Evolutionary conservation across 805 yeast species (phyloP).

Genomic region (Tetrapisispora nanseiensis): DNA sequence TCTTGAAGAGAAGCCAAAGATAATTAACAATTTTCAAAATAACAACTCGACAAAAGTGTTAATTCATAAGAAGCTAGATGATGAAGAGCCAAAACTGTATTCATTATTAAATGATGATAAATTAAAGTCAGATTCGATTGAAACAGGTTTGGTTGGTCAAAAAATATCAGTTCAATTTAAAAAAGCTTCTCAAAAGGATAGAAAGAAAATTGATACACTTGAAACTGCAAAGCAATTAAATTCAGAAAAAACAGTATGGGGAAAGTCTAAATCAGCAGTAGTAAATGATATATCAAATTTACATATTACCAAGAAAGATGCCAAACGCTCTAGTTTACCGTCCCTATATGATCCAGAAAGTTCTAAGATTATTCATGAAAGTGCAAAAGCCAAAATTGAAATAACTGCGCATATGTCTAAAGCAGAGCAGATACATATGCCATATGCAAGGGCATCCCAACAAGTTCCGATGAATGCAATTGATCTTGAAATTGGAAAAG

Average conservation of each 20-base stretch:
- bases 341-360: slow-evolving; percentile 12
- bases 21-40: not conserved
- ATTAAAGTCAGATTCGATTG: not conserved
- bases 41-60: slow-evolving; percentile 9
- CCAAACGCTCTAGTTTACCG: slow-evolving; percentile 10
- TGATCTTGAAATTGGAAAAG: not conserved
- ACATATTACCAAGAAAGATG: not conserved
- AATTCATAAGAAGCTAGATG: slow-evolving; percentile 8
- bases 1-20: not conserved
- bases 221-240: not conserved
- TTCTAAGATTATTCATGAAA: not conserved
- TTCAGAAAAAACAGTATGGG: slow-evolving; percentile 18
- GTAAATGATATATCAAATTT: not conserved
- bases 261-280: slow-evolving; percentile 1
- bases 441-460: not conserved
- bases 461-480: slow-evolving; percentile 2
- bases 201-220: slow-evolving; percentile 10
- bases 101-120: slow-evolving; percentile 6
- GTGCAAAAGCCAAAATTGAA: not conserved
- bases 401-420: not conserved
- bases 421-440: not conserved
- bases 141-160: slow-evolving; percentile 2
- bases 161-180: slow-evolving; percentile 16
- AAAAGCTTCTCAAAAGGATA: slow-evolving; percentile 24
- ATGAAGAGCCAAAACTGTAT: slow-evolving; percentile 6